A percentile compares a stretch with the other conserved stretches of the same genome.
phyloP scores from a whole-genome alignment of 306 rosid species.

The Castanea sativa region DNA sequence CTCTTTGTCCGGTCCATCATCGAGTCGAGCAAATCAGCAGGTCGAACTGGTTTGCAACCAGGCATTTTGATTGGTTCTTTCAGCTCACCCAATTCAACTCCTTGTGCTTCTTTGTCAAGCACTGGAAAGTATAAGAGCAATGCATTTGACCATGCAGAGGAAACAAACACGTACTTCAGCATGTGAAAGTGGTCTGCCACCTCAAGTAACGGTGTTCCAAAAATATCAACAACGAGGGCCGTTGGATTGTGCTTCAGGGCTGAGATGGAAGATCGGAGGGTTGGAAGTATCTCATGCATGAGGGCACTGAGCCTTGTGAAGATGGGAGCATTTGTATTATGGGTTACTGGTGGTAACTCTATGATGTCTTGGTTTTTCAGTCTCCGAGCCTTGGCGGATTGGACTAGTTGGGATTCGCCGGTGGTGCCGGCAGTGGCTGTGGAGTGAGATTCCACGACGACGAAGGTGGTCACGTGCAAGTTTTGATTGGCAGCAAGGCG shows the following conservation, averaged over 20 bases:
- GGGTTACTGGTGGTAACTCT: neutral
- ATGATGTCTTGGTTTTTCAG: neutral
- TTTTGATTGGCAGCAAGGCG: neutral
- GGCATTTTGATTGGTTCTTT: neutral
- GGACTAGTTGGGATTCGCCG: neutral
- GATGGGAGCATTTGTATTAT: neutral
- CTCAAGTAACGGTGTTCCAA: neutral
- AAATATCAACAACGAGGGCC: neutral
- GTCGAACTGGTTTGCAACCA: slow-evolving; percentile 23
- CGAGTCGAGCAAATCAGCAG: slow-evolving; percentile 34
- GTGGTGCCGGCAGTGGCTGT: neutral
- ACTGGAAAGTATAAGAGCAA: too few relatives aligned
- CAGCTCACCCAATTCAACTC: neutral
- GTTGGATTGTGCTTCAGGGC: neutral
- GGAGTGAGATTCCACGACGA: neutral
- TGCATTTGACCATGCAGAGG: too few relatives aligned
- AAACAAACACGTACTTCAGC: neutral
- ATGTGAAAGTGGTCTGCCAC: neutral
- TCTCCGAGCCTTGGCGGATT: neutral
- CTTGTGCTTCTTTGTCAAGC: too few relatives aligned
- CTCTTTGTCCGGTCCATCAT: slow-evolving; percentile 18
- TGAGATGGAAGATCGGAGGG: neutral
- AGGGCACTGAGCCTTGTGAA: neutral
- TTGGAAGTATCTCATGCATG: neutral
- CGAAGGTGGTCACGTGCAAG: neutral